Evolutionary conservation across 768 basidiomycete species (phyloP).

Genomic region (Terana coerulea): DNA sequence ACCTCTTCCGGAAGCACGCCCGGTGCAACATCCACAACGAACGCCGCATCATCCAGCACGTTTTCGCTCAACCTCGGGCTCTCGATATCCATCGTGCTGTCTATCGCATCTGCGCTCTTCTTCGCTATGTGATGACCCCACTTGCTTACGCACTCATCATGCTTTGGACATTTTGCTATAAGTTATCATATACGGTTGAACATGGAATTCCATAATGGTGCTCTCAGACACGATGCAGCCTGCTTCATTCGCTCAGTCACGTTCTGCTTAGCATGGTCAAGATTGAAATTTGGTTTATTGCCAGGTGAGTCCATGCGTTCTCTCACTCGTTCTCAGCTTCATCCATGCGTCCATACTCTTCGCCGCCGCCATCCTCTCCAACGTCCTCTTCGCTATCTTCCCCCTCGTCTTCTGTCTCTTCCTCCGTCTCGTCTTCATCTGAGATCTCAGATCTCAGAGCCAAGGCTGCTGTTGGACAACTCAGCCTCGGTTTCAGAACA

Average conservation of each 20-base stretch:
- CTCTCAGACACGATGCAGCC: too few species aligned
- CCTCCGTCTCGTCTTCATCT: too few species aligned
- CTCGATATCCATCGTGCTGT: conserved; percentile 7
- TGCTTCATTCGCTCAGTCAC: not conserved
- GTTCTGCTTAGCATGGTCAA: not conserved
- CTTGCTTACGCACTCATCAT: not conserved
- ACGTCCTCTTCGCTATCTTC: too few species aligned
- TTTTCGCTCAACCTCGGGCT: conserved; percentile 2
- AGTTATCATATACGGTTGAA: too few species aligned
- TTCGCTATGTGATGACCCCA: not conserved
- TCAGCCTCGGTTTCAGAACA: too few species aligned
- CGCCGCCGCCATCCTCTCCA: too few species aligned
- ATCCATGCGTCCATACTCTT: too few species aligned
- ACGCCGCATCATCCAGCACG: not conserved
- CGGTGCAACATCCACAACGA: not conserved
- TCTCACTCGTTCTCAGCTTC: too few species aligned
- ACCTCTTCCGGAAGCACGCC: not conserved
- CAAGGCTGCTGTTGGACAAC: too few species aligned
- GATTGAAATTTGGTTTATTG: not conserved
- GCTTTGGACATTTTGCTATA: not conserved
- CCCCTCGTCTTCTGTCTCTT: too few species aligned
- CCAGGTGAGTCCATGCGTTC: not conserved
- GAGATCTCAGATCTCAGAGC: too few species aligned
- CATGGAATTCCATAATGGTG: too few species aligned
- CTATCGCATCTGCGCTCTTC: conserved; percentile 3